Percentiles rank a stretch among this genome's conserved stretches.
Evolutionary conservation across 2,329 filamentous ascomycete species (phyloP).

Genomic region (Botrytis pseudocinerea): DNA sequence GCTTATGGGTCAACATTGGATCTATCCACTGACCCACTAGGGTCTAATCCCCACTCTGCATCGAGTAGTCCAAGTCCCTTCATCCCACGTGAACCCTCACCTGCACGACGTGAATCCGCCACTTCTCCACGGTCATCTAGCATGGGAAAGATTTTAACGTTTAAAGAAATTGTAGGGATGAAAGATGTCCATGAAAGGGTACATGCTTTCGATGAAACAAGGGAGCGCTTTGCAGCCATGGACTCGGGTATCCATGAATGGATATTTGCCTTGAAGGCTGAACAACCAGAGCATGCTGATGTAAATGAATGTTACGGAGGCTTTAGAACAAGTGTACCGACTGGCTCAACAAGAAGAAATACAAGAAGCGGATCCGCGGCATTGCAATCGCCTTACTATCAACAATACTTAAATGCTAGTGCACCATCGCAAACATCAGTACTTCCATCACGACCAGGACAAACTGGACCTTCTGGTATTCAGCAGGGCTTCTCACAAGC

Average conservation of each 20-base stretch:
- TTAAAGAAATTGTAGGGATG: slow-evolving; percentile 76
- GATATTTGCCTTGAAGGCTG: slow-evolving; percentile 49
- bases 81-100: slow-evolving; percentile 23
- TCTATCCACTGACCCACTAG: slow-evolving; percentile 24
- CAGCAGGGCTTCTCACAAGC: slow-evolving; percentile 36
- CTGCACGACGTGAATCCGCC: slow-evolving; percentile 28
- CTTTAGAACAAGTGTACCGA: slow-evolving; percentile 27
- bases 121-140: slow-evolving; percentile 18
- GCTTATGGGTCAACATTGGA: slow-evolving; percentile 32
- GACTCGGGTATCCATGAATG: slow-evolving; percentile 72
- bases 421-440: slow-evolving; percentile 35
- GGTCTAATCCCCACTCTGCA: slow-evolving; percentile 14
- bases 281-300: slow-evolving; percentile 52
- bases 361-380: slow-evolving; percentile 28
- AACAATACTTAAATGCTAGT: slow-evolving; percentile 57
- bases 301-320: slow-evolving; percentile 33
- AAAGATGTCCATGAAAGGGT: slow-evolving; percentile 68
- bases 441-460: slow-evolving; percentile 27
- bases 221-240: slow-evolving; percentile 67
- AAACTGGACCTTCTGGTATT: slow-evolving; percentile 29
- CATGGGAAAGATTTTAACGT: slow-evolving; percentile 42
- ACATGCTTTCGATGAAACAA: slow-evolving; percentile 69
- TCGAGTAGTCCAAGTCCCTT: slow-evolving; percentile 22
- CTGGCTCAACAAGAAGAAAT: slow-evolving; percentile 31
- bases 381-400: slow-evolving; percentile 53